Evolutionary conservation across 177 flowering plant genomes (phyloP).

Genomic region (Vitis hybrid): DNA sequence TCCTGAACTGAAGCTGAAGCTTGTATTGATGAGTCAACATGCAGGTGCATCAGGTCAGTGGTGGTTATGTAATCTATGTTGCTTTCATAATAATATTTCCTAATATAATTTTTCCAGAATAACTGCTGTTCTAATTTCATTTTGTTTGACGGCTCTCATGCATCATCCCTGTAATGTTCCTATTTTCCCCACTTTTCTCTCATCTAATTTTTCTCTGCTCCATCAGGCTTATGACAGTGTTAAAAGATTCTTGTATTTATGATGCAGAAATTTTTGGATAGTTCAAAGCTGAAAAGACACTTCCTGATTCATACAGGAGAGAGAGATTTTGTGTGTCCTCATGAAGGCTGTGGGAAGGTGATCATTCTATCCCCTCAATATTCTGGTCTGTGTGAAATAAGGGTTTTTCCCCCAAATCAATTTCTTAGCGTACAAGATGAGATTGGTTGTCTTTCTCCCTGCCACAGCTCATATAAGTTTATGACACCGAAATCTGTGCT

Average conservation of each 20-base stretch:
- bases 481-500: too few species aligned
- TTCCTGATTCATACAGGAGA: constrained; percentile 96
- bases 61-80: too few species aligned
- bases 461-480: too few species aligned
- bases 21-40: too few species aligned
- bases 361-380: constrained; percentile 15
- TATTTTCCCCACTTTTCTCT: background rate
- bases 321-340: constrained; percentile 82
- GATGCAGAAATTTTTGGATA: constrained; percentile 95
- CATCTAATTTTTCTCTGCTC: background rate
- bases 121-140: background rate
- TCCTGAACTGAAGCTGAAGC: too few species aligned
- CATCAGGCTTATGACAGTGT: background rate
- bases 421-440: background rate
- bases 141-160: background rate
- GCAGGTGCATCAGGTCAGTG: too few species aligned
- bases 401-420: background rate
- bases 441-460: background rate
- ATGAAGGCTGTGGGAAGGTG: constrained; percentile 99
- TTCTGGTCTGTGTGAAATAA: background rate
- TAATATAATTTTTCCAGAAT: background rate
- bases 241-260: constrained; percentile 10
- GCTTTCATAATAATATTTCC: background rate
- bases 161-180: background rate
- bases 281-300: constrained; percentile 95